A percentile compares a stretch with the other conserved stretches of the same genome.
These are phyloP conservation scores for Dichotomocladium elegans DNA, from an alignment of 371 early-diverging fungal genomes.

Conservation along the genomic window DNA sequence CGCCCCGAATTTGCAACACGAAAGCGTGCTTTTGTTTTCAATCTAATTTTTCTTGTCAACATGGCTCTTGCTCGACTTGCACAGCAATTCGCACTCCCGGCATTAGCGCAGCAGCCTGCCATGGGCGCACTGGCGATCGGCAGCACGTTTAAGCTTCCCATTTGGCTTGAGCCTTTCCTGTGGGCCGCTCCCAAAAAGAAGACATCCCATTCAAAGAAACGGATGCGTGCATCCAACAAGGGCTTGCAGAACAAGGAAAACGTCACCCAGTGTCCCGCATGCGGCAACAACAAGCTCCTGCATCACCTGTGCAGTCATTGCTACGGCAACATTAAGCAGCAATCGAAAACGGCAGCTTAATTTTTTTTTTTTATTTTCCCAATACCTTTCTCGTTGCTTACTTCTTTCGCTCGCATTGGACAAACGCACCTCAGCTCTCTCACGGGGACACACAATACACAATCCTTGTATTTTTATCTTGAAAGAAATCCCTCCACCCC, in stretches of 20 bases:
- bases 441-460: too few species aligned
- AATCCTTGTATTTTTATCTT: too few species aligned
- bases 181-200: constrained; percentile 86
- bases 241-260: constrained; percentile 72
- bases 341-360: too few species aligned
- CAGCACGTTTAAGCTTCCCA: constrained; percentile 33
- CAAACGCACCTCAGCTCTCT: too few species aligned
- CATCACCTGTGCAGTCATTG: constrained; percentile 79
- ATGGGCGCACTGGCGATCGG: constrained; percentile 1
- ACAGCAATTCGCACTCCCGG: constrained; percentile 1
- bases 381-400: too few species aligned
- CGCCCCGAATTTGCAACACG: too few species aligned
- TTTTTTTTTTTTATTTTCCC: too few species aligned
- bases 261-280: constrained; percentile 68
- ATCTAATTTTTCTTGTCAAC: too few species aligned
- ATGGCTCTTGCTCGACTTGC: constrained; percentile 7
- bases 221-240: constrained; percentile 82
- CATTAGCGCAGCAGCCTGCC: constrained; percentile 2
- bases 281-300: constrained; percentile 68
- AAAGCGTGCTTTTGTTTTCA: not conserved
- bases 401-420: too few species aligned
- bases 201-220: constrained; percentile 84
- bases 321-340: constrained; percentile 59
- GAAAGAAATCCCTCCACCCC: too few species aligned
- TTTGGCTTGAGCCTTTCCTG: constrained; percentile 54